Conservation (phyloP, 106 monocot species). For the Vanilla planifolia region DNA sequence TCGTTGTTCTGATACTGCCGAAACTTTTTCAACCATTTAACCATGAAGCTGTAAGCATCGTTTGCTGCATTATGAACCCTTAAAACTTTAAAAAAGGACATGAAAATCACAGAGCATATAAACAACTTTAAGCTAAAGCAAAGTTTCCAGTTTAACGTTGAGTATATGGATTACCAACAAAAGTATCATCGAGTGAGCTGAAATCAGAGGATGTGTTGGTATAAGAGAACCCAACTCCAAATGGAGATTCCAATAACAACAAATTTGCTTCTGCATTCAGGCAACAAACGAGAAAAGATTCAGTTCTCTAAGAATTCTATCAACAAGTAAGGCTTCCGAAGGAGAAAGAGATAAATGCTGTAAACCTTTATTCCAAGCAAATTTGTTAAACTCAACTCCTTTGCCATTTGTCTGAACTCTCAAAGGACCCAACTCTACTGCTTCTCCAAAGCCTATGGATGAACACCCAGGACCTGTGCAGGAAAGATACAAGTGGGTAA, state of each 20-base stretch:
- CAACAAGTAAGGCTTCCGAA: too few species aligned
- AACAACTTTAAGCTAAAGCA: too few species aligned
- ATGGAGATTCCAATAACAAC: conserved; percentile 63
- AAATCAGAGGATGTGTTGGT: conserved; percentile 71
- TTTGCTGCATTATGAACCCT: conserved; percentile 30
- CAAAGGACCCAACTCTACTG: conserved; percentile 68
- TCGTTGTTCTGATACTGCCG: conserved; percentile 54
- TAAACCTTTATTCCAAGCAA: conserved; percentile 81
- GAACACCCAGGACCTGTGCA: conserved; percentile 80
- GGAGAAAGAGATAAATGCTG: background rate
- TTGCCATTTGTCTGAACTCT: conserved; percentile 48
- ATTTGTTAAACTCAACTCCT: conserved; percentile 74
- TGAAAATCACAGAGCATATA: background rate
- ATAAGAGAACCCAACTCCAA: conserved; percentile 74
- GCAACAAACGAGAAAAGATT: background rate
- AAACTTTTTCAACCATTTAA: conserved; percentile 64
- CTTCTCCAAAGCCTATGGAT: conserved; percentile 84
- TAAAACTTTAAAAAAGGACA: background rate
- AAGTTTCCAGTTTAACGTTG: too few species aligned
- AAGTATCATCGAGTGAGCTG: conserved; percentile 44
- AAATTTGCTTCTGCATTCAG: conserved; percentile 62
- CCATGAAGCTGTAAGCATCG: conserved; percentile 63
- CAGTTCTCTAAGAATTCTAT: background rate
- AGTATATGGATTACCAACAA: conserved; percentile 50
- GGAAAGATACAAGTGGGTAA: background rate